Percentiles rank a stretch among this genome's conserved stretches.
Conservation (phyloP, 1,284 basidiomycete genomes). For the Cryptococcus floricola region DNA sequence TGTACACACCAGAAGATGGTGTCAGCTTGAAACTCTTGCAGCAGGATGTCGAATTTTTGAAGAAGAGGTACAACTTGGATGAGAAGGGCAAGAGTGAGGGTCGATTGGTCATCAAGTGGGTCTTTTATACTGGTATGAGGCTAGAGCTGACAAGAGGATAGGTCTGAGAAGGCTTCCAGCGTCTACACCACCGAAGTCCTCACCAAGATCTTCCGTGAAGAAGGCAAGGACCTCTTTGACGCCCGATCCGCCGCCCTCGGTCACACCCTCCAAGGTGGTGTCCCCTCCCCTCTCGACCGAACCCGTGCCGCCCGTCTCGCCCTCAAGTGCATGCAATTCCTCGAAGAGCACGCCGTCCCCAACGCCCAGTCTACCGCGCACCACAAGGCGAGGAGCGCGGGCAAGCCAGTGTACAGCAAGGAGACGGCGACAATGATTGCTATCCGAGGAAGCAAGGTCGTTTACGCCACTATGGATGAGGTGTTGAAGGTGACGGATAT, state of each 20-base stretch:
- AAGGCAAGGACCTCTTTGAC: constrained; percentile 88
- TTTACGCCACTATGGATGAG: constrained; percentile 77
- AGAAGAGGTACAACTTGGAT: constrained; percentile 79
- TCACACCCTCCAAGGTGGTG: constrained; percentile 92
- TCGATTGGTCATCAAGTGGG: constrained; percentile 80
- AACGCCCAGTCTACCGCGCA: constrained; percentile 25
- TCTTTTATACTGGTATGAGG: constrained; percentile 4
- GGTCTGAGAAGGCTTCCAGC: constrained; percentile 78
- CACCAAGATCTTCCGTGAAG: constrained; percentile 90
- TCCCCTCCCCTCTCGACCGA: constrained; percentile 90
- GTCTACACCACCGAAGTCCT: constrained; percentile 92
- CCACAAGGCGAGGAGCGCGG: constrained; percentile 1
- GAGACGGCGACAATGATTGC: constrained; percentile 81
- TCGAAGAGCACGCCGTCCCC: constrained; percentile 70
- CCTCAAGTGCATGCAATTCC: constrained; percentile 88
- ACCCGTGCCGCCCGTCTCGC: constrained; percentile 85
- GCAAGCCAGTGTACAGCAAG: neutral
- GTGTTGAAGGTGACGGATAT: constrained; percentile 85
- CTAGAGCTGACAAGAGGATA: constrained; percentile 36
- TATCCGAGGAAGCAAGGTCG: constrained; percentile 72
- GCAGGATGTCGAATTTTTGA: constrained; percentile 84
- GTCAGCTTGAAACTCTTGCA: constrained; percentile 77
- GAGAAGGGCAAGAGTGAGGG: constrained; percentile 87
- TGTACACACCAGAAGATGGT: constrained; percentile 91
- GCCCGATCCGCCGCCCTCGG: constrained; percentile 89